Conservation (phyloP, 257 asterid species). For the Solanum ossicruentum region DNA sequence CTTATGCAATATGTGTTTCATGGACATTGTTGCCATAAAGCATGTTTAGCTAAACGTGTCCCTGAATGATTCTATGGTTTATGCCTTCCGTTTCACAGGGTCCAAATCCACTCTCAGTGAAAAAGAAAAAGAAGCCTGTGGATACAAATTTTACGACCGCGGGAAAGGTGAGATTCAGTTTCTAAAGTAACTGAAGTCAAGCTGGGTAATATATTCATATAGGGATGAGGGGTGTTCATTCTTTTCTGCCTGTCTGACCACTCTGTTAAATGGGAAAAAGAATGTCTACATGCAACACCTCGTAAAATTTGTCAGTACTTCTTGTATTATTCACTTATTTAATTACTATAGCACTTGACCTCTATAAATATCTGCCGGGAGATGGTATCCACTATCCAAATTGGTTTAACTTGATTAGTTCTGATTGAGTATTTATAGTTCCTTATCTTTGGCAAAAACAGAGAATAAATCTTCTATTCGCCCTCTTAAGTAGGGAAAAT, state of each 20-base stretch:
- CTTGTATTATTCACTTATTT: not conserved
- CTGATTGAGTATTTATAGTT: not conserved
- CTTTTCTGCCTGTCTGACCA: not conserved
- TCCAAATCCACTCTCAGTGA: slow-evolving; percentile 87
- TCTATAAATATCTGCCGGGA: not conserved
- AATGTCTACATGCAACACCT: not conserved
- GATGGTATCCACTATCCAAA: not conserved
- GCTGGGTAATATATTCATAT: not conserved
- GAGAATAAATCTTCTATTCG: not conserved
- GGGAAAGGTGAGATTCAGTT: slow-evolving; percentile 36
- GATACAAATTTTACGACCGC: slow-evolving; percentile 16
- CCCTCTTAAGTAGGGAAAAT: not conserved
- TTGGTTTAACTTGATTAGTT: not conserved
- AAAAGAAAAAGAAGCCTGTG: slow-evolving; percentile 35
- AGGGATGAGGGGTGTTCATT: not conserved
- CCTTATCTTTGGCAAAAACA: not conserved
- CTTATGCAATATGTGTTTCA: not conserved
- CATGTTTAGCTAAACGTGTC: not conserved
- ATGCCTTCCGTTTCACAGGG: slow-evolving; percentile 39
- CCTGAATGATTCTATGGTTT: not conserved
- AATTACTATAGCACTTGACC: not conserved
- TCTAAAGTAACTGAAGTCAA: not conserved
- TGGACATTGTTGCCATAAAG: not conserved
- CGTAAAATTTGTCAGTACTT: not conserved
- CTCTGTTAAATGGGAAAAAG: not conserved